Evolutionary conservation across 331 rosid species (phyloP).

Genomic region (Quercus tomentella): DNA sequence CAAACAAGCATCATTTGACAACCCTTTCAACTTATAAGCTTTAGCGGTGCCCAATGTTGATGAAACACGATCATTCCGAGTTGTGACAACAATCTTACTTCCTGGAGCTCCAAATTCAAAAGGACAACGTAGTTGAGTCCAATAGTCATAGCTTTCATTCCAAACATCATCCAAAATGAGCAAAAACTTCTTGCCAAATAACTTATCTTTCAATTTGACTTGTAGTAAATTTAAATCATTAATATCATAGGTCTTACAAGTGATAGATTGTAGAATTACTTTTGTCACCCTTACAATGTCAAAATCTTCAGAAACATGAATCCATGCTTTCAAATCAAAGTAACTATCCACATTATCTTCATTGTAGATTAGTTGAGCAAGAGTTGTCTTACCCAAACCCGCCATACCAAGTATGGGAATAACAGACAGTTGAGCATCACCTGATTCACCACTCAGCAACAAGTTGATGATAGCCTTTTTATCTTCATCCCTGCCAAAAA

Average conservation of each 20-base stretch:
- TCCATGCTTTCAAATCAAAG: conserved; percentile 15
- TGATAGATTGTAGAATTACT: too few relatives aligned
- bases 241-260: too few relatives aligned
- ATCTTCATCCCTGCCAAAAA: conserved; percentile 5
- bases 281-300: too few relatives aligned
- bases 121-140: conserved; percentile 12
- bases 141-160: background rate
- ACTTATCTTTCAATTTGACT: too few relatives aligned
- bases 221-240: too few relatives aligned
- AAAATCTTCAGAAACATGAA: background rate
- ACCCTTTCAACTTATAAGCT: background rate
- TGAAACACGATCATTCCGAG: too few relatives aligned
- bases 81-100: conserved; percentile 13
- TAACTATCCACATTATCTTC: conserved; percentile 10
- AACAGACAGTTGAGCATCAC: background rate
- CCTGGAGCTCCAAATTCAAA: conserved; percentile 13
- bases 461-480: too few relatives aligned
- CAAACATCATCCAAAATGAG: too few relatives aligned
- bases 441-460: too few relatives aligned
- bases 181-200: too few relatives aligned
- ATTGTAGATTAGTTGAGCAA: conserved; percentile 20
- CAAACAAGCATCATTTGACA: conserved; percentile 34
- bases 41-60: conserved; percentile 4
- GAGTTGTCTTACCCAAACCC: conserved; percentile 37
- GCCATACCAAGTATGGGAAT: conserved; percentile 38